Conservation (phyloP, 805 yeast species). For the Pichia scutulata region DNA sequence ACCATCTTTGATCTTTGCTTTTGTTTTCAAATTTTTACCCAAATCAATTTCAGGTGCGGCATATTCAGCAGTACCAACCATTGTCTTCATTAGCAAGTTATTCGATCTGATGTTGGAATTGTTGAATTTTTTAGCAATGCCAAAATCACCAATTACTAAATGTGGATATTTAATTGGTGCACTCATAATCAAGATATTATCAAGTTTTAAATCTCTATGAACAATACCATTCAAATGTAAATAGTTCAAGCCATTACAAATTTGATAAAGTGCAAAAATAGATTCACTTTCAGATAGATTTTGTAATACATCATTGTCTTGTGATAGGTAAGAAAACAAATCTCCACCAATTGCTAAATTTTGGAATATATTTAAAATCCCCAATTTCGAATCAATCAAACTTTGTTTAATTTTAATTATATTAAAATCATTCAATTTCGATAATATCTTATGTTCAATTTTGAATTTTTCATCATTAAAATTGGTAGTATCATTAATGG, state of each 20-base stretch:
- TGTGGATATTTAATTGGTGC: constrained; percentile 46
- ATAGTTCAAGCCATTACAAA: constrained; percentile 47
- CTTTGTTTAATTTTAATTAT: constrained; percentile 76
- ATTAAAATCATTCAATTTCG: constrained; percentile 78
- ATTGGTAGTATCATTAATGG: neutral
- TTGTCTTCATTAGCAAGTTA: constrained; percentile 18
- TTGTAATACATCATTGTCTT: constrained; percentile 37
- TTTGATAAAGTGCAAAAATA: constrained; percentile 46
- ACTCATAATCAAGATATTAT: constrained; percentile 53
- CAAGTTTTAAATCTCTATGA: constrained; percentile 61
- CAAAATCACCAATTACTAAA: constrained; percentile 63
- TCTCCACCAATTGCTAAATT: constrained; percentile 97
- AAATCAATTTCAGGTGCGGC: constrained; percentile 66
- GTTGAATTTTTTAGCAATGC: constrained; percentile 32
- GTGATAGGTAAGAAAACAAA: constrained; percentile 79
- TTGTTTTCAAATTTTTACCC: neutral
- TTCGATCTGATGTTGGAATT: neutral
- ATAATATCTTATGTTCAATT: constrained; percentile 43
- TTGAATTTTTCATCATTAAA: constrained; percentile 24
- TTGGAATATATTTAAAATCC: constrained; percentile 81
- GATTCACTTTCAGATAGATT: constrained; percentile 49
- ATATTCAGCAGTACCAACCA: constrained; percentile 52
- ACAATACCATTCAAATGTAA: constrained; percentile 48
- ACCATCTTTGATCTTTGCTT: neutral
- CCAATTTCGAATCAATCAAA: constrained; percentile 62